Percentiles rank a stretch among this genome's conserved stretches.
Evolutionary conservation across 2,329 filamentous ascomycete genomes (phyloP).

Genomic region (Cyanodermella asteris): DNA sequence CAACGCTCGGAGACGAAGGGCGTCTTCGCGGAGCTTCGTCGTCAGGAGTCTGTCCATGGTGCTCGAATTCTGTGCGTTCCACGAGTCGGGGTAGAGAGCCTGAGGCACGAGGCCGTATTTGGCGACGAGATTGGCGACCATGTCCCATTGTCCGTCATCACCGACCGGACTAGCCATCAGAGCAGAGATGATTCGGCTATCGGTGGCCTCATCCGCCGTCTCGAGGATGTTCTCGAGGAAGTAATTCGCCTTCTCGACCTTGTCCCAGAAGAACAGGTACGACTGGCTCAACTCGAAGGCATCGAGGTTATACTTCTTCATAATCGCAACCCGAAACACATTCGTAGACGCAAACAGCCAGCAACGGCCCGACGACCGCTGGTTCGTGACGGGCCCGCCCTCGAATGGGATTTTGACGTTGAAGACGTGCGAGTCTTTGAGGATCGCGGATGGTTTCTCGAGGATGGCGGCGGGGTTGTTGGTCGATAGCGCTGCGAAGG

Average conservation of each 20-base stretch:
- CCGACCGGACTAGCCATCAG: conserved; percentile 46
- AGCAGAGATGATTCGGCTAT: conserved; percentile 49
- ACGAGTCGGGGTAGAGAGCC: conserved; percentile 58
- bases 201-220: conserved; percentile 47
- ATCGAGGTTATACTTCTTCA: conserved; percentile 59
- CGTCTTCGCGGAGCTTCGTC: conserved; percentile 71
- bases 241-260: conserved; percentile 77
- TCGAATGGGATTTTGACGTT: conserved; percentile 66
- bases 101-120: conserved; percentile 85
- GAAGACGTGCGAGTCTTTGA: conserved; percentile 58
- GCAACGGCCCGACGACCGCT: conserved; percentile 60
- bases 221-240: conserved; percentile 70
- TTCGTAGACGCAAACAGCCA: conserved; percentile 91
- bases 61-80: conserved; percentile 49
- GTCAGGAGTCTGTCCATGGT: conserved; percentile 55
- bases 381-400: conserved; percentile 66
- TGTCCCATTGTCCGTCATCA: conserved; percentile 82
- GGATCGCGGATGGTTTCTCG: conserved; percentile 36
- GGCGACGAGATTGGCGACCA: conserved; percentile 64
- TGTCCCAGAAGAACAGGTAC: conserved; percentile 86
- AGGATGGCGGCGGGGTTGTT: conserved; percentile 46
- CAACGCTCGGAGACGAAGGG: conserved; percentile 45
- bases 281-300: conserved; percentile 71
- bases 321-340: conserved; percentile 69
- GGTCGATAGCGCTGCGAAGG: conserved; percentile 48